These are phyloP conservation scores for Apiotrichum gamsii DNA, from an alignment of 1,284 basidiomycete species.

Conservation along the genomic window DNA sequence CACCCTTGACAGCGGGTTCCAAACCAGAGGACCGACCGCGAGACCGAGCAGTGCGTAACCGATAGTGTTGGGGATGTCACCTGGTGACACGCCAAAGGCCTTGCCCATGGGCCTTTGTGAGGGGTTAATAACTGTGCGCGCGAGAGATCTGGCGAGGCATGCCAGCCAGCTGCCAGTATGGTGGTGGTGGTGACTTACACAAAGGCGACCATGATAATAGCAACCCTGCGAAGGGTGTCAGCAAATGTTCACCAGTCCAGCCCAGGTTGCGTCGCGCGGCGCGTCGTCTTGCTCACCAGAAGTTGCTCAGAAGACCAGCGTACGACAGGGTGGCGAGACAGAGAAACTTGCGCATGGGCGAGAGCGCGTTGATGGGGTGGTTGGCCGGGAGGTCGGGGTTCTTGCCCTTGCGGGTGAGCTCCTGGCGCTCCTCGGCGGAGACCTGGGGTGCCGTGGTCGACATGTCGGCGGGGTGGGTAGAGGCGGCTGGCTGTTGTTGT, in stretches of 20 bases:
- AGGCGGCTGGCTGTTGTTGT: not conserved
- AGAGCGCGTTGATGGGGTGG: slow-evolving; percentile 29
- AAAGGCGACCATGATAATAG: slow-evolving; percentile 15
- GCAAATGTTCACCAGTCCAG: not conserved
- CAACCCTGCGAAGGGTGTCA: not conserved
- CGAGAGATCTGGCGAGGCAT: too few relatives aligned
- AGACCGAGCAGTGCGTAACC: slow-evolving; percentile 41
- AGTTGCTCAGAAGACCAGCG: slow-evolving; percentile 32
- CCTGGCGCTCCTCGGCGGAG: too few relatives aligned
- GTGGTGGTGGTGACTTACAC: too few relatives aligned
- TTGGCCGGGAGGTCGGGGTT: slow-evolving; percentile 12
- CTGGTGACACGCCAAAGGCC: slow-evolving; percentile 11
- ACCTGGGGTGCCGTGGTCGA: too few relatives aligned
- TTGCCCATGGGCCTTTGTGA: not conserved
- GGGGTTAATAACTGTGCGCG: too few relatives aligned
- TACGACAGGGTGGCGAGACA: slow-evolving; percentile 29
- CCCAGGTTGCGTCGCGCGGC: too few relatives aligned
- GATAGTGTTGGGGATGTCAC: slow-evolving; percentile 36
- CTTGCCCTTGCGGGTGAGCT: not conserved
- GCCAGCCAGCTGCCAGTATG: too few relatives aligned
- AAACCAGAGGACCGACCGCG: slow-evolving; percentile 39
- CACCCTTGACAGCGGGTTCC: slow-evolving; percentile 20
- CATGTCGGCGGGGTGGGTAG: not conserved
- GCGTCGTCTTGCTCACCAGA: slow-evolving; percentile 18
- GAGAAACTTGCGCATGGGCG: slow-evolving; percentile 28